A percentile compares a stretch with the other conserved stretches of the same genome.
These are phyloP conservation scores for Physcomitrellopsis africana DNA, from an alignment of 225 moss, liverwort and hornwort genomes.

Conservation along the genomic window DNA sequence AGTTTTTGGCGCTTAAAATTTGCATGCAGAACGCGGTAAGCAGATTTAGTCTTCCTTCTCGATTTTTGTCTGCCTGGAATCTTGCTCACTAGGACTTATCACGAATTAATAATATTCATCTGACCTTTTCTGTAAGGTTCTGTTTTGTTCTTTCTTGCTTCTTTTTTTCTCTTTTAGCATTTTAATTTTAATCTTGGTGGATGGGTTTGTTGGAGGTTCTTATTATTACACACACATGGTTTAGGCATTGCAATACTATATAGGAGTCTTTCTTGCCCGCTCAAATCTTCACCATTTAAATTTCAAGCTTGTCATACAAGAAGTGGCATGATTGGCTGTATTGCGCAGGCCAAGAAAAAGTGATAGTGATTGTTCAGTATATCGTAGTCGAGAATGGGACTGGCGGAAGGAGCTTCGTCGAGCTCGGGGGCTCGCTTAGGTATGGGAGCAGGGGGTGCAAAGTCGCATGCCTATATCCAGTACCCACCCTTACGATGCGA, in stretches of 20 bases:
- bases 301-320: not conserved
- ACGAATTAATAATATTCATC: not conserved
- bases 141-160: no score
- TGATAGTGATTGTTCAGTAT: constrained; percentile 23
- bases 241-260: no score
- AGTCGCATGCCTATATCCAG: constrained; percentile 90
- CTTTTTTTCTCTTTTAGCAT: no score
- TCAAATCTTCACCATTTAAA: no score
- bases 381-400: constrained; percentile 52
- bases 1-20: constrained; percentile 69
- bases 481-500: constrained; percentile 85
- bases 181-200: no score
- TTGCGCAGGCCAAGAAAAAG: constrained; percentile 50
- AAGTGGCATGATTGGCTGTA: constrained; percentile 12
- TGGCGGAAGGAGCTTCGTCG: constrained; percentile 58
- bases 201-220: no score
- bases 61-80: not conserved
- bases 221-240: no score
- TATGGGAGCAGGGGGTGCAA: constrained; percentile 67
- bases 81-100: not conserved
- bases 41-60: not conserved
- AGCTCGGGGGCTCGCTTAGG: constrained; percentile 46
- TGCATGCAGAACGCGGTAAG: constrained; percentile 77
- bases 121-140: no score
- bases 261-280: no score